Percentiles rank a stretch among this genome's conserved stretches.
These are phyloP conservation scores for Wickerhamomyces sp. DNA, from an alignment of 1,139 yeast genomes.

Conservation along the genomic window DNA sequence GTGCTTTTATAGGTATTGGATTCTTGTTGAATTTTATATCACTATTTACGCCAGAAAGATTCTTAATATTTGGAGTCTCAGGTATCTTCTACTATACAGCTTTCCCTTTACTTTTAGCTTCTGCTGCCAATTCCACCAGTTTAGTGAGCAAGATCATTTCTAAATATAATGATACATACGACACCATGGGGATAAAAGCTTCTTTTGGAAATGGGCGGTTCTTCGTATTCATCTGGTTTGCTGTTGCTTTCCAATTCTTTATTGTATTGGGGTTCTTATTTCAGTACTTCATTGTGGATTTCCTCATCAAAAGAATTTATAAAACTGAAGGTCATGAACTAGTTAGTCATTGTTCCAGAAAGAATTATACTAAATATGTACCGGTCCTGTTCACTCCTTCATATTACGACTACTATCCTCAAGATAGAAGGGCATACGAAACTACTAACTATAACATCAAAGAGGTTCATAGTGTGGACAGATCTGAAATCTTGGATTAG, in stretches of 20 bases:
- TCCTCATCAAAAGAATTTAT: background rate
- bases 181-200: slow-evolving; percentile 3
- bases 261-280: background rate
- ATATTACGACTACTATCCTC: background rate
- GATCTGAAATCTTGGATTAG: too few species aligned
- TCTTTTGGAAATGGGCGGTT: slow-evolving; percentile 5
- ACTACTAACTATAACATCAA: too few species aligned
- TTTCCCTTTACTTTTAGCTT: background rate
- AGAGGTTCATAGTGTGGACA: background rate
- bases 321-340: background rate
- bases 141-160: background rate
- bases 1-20: background rate
- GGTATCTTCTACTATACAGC: background rate
- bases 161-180: background rate
- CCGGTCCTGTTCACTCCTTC: background rate
- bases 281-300: background rate
- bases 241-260: slow-evolving; percentile 1
- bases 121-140: slow-evolving; percentile 1
- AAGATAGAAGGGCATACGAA: too few species aligned
- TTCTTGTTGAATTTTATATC: background rate
- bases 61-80: background rate
- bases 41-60: background rate
- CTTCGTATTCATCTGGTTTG: slow-evolving; percentile 4
- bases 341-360: background rate
- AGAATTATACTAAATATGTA: background rate